Conservation (phyloP, 495 filamentous ascomycete species). For the Penicillium taxi region DNA sequence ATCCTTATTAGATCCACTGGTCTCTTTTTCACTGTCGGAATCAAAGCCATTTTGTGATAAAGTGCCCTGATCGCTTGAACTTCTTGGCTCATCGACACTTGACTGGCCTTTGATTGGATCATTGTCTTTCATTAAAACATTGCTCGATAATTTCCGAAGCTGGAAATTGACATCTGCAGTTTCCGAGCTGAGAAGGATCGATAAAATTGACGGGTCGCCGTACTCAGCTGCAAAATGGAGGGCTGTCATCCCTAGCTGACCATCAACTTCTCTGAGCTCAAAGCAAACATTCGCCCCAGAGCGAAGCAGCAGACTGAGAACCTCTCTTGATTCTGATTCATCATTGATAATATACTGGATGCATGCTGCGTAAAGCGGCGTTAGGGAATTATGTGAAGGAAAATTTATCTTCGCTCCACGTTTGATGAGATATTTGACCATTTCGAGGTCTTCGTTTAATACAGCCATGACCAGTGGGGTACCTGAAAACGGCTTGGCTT, state of each 20-base stretch:
- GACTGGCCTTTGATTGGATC: too few relatives aligned
- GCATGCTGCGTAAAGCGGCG: not conserved
- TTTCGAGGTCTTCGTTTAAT: not conserved
- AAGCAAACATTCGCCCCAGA: conserved; percentile 4
- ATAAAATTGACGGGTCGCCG: not conserved
- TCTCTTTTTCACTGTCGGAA: too few relatives aligned
- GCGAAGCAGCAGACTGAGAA: conserved; percentile 1
- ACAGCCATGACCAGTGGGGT: conserved; percentile 5
- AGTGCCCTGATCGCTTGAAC: too few relatives aligned
- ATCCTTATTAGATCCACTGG: too few relatives aligned
- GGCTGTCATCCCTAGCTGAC: not conserved
- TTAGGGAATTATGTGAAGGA: not conserved
- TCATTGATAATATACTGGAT: too few relatives aligned
- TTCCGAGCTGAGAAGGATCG: conserved; percentile 1
- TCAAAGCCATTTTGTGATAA: too few relatives aligned
- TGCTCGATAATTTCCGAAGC: not conserved
- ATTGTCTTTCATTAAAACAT: not conserved
- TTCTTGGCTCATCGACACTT: too few relatives aligned
- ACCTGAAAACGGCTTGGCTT: conserved; percentile 1
- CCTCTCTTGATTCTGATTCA: not conserved
- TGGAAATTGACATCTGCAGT: conserved; percentile 5
- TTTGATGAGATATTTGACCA: conserved; percentile 3
- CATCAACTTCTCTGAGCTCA: not conserved
- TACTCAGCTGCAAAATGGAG: conserved; percentile 1
- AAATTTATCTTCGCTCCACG: conserved; percentile 4